Conservation (phyloP, 192 early-diverging fungal species). For the Coemansia sp. region DNA sequence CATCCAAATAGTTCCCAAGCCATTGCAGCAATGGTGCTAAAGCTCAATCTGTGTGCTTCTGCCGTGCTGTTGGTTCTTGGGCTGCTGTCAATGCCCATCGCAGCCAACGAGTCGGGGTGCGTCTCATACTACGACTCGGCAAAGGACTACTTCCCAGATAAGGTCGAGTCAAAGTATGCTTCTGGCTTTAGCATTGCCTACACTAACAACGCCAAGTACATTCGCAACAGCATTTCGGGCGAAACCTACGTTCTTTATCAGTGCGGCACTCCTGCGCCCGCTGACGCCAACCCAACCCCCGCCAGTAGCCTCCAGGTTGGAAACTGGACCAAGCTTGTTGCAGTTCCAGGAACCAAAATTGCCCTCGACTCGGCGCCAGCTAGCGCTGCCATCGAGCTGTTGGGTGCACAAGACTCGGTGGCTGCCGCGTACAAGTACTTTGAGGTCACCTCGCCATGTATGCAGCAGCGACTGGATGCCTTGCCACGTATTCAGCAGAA, state of each 20-base stretch:
- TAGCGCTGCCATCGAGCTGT: conserved; percentile 44
- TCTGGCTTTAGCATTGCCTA: conserved; percentile 59
- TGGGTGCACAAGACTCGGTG: conserved; percentile 27
- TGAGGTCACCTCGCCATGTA: conserved; percentile 47
- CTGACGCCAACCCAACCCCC: conserved; percentile 44
- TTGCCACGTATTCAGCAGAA: conserved; percentile 34
- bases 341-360: conserved; percentile 32
- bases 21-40: conserved; percentile 24
- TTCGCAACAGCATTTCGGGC: conserved; percentile 54
- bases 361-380: conserved; percentile 42
- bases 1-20: no score
- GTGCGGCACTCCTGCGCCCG: conserved; percentile 59
- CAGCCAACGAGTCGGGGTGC: conserved; percentile 31
- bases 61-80: conserved; percentile 10
- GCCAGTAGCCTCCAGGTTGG: conserved; percentile 35
- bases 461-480: conserved; percentile 52
- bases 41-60: conserved; percentile 2
- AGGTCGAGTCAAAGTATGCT: conserved; percentile 54
- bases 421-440: conserved; percentile 37
- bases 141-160: conserved; percentile 51
- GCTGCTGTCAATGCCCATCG: neutral
- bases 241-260: conserved; percentile 65
- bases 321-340: conserved; percentile 47
- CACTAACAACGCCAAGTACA: conserved; percentile 61
- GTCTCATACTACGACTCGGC: conserved; percentile 22